Conservation (phyloP, 352 stramenopile genomes). For the Phytophthora quininea region DNA sequence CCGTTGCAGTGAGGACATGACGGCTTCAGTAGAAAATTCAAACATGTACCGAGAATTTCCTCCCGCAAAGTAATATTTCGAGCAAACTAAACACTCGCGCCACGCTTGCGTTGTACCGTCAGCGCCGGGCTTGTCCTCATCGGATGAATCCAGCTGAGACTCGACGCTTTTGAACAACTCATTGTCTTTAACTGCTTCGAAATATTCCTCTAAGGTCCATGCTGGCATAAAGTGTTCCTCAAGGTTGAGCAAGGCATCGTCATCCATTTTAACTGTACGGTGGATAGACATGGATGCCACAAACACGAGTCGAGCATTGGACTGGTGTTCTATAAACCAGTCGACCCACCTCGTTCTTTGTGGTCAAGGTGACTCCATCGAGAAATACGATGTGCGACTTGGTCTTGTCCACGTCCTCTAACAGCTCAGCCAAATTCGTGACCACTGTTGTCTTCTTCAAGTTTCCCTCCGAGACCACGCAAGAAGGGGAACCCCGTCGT, state of each 20-base stretch:
- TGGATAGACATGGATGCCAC: slow-evolving; percentile 6
- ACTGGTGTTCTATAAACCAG: not conserved
- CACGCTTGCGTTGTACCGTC: not conserved
- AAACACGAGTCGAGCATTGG: not conserved
- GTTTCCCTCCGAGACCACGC: slow-evolving; percentile 12
- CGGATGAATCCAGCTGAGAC: slow-evolving; percentile 3
- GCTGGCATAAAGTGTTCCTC: slow-evolving; percentile 7
- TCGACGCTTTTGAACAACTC: slow-evolving; percentile 8
- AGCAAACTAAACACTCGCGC: not conserved
- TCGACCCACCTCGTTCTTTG: not conserved
- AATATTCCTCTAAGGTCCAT: slow-evolving; percentile 15
- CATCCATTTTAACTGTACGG: not conserved
- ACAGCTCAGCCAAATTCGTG: not conserved
- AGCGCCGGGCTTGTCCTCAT: slow-evolving; percentile 2
- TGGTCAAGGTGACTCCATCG: not conserved
- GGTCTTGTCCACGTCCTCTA: slow-evolving; percentile 1
- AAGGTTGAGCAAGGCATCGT: not conserved
- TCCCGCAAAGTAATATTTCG: slow-evolving; percentile 20
- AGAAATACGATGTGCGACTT: slow-evolving; percentile 17
- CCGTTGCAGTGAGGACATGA: not conserved
- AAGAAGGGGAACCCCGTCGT: not conserved
- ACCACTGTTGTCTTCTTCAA: slow-evolving; percentile 4
- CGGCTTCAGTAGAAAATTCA: not conserved
- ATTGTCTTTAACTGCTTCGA: slow-evolving; percentile 10
- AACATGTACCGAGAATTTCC: slow-evolving; percentile 20